A percentile compares a stretch with the other conserved stretches of the same genome.
Conservation (phyloP, 2,329 filamentous ascomycete species). For the Neospermospora avenae region DNA sequence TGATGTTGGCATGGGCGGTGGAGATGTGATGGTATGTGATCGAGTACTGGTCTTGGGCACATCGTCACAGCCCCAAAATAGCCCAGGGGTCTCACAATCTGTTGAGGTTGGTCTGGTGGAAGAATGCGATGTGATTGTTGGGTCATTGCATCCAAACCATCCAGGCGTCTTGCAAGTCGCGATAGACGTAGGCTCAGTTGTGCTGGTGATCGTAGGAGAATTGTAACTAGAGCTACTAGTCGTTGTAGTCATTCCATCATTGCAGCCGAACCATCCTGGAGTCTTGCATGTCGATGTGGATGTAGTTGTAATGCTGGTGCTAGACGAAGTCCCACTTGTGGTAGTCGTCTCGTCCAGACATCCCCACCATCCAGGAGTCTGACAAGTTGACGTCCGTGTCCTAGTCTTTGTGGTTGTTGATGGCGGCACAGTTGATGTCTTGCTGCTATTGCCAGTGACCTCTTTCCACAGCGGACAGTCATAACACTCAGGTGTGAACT, state of each 20-base stretch:
- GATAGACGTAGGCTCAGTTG: conserved; percentile 27
- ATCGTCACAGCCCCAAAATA: conserved; percentile 56
- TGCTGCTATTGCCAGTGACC: conserved; percentile 67
- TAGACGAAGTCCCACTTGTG: conserved; percentile 20
- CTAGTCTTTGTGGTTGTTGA: conserved; percentile 58
- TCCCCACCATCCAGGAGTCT: conserved; percentile 82
- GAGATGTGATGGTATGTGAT: conserved; percentile 36
- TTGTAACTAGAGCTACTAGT: conserved; percentile 35
- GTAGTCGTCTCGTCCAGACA: conserved; percentile 43
- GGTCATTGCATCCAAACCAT: conserved; percentile 49
- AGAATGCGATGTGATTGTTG: conserved; percentile 40
- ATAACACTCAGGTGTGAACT: conserved; percentile 72
- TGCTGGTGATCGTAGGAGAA: conserved; percentile 26
- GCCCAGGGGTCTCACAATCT: conserved; percentile 51
- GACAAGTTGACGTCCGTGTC: conserved; percentile 79
- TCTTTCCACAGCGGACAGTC: conserved; percentile 96
- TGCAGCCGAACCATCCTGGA: conserved; percentile 47
- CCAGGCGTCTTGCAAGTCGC: conserved; percentile 41
- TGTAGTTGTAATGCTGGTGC: conserved; percentile 33
- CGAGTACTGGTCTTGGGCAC: conserved; percentile 36
- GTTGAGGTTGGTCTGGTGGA: conserved; percentile 33
- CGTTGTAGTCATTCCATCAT: conserved; percentile 46
- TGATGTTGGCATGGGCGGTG: conserved; percentile 30
- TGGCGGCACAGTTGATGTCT: conserved; percentile 63
- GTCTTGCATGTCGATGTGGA: conserved; percentile 41